Evolutionary conservation across 768 basidiomycete species (phyloP).

Genomic region (Russula virescens): DNA sequence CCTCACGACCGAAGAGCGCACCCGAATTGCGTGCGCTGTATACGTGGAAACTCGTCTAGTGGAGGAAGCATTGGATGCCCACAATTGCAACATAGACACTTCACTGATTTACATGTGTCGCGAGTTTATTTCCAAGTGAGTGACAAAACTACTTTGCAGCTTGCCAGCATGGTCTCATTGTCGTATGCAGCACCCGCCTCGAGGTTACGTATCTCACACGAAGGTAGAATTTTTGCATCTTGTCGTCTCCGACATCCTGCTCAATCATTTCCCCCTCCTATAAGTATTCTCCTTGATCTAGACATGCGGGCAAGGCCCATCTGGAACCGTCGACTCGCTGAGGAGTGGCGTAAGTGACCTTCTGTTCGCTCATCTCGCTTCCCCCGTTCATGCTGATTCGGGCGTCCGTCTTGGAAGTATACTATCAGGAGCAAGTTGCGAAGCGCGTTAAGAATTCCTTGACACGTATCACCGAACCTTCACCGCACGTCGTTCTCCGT

Average conservation of each 20-base stretch:
- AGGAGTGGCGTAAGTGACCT: conserved; percentile 67
- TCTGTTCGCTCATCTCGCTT: neutral
- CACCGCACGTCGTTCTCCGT: conserved; percentile 53
- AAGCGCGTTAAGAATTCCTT: conserved; percentile 52
- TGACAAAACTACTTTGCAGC: neutral
- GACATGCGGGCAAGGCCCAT: conserved; percentile 43
- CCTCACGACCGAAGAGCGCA: conserved; percentile 46
- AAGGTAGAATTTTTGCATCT: conserved; percentile 12
- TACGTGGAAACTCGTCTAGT: conserved; percentile 64
- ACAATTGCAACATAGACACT: conserved; percentile 67
- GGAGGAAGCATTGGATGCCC: conserved; percentile 60
- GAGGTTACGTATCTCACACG: conserved; percentile 24
- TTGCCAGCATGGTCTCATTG: neutral
- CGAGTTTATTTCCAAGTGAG: conserved; percentile 24
- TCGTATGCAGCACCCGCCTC: conserved; percentile 17
- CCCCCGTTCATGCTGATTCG: neutral
- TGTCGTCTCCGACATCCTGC: neutral
- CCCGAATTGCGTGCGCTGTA: conserved; percentile 53
- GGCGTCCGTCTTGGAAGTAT: conserved; percentile 34
- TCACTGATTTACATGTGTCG: conserved; percentile 35
- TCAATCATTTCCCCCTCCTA: conserved; percentile 7
- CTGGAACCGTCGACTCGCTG: conserved; percentile 65
- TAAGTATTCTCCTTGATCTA: conserved; percentile 46
- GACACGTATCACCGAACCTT: conserved; percentile 38
- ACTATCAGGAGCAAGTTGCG: conserved; percentile 63